Conservation (phyloP, 331 rosid species). For the Cydonia oblonga region DNA sequence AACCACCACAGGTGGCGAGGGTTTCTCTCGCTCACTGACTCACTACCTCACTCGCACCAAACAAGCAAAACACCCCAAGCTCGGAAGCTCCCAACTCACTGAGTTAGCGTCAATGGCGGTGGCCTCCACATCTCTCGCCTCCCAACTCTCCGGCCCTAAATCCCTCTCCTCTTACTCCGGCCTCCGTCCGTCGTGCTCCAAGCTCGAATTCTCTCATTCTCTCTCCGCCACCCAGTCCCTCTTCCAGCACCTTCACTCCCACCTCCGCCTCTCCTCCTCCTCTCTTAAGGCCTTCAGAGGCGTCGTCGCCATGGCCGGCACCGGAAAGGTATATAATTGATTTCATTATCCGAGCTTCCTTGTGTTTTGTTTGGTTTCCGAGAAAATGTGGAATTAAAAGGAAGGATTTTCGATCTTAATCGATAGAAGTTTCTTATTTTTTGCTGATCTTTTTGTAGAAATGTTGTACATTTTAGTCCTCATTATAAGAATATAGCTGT, state of each 20-base stretch:
- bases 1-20: not conserved
- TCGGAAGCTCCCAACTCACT: not conserved
- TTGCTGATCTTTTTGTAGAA: not conserved
- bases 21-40: not conserved
- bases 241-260: constrained; percentile 39
- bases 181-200: constrained; percentile 49
- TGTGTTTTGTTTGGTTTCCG: not conserved
- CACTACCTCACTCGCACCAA: not conserved
- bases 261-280: constrained; percentile 50
- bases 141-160: constrained; percentile 45
- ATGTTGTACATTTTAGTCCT: not conserved
- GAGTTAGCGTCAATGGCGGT: constrained; percentile 44
- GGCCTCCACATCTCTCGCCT: constrained; percentile 62
- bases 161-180: constrained; percentile 30
- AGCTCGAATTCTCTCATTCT: constrained; percentile 34
- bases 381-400: not conserved
- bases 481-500: not conserved
- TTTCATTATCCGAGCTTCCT: not conserved
- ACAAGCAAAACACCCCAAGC: not conserved
- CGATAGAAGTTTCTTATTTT: not conserved
- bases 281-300: constrained; percentile 52
- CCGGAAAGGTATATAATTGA: constrained; percentile 52
- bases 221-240: constrained; percentile 22
- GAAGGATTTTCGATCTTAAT: not conserved
- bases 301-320: constrained; percentile 78